Evolutionary conservation across 345 rosid genomes (phyloP), one percentile per base, ranked within the genome.

Genomic region (Chamaenerion angustifolium): DNA sequence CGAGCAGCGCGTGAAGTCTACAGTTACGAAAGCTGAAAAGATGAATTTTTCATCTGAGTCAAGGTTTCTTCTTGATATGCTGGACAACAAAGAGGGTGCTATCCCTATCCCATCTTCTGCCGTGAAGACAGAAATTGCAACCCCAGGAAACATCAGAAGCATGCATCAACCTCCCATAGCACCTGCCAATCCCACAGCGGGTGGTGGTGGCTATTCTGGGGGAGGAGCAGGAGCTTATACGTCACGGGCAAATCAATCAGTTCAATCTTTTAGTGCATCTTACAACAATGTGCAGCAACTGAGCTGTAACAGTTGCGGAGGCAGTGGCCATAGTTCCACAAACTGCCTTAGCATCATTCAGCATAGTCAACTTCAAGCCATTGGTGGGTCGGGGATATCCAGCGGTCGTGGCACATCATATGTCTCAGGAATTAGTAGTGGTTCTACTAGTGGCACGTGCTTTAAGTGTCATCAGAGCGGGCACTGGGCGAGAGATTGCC

Each of bases 1-100:
- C 50, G 98, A 92, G 61, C 85, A 77, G 68, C 89, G 96, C 4
- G 83, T 92, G 60, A 92, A 82, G 68, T 81, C 84, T 40, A 83
- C 83, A 6, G 79, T 82, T 48, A 76, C 82, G 58, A 90, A 74
- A 70, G 88, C 77, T 25, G 98, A 86, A 12, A 83, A 70, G 67
- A 65, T 83, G 25, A 69, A 76, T 48, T 71, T 73, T 68, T 56
- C 75, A 18, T 76, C 82, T 13, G 80, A 79, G 49, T 63, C 95
- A 40, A 75, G 76, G 71, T 72, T 46, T 61, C 74, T 86, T 67
- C 58, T 83, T 58, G 87, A 78, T 49, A 62, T 71, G 56, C 65
- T 90, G 63, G 70, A 67, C 40, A 83, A 79, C 66, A 63, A 67
- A 31, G 72, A 64, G 58, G 51, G 62, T 41, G 85, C 66, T 45